phyloP scores from a whole-genome alignment of 2,329 filamentous ascomycete species.

The Cytospora piceicola region DNA sequence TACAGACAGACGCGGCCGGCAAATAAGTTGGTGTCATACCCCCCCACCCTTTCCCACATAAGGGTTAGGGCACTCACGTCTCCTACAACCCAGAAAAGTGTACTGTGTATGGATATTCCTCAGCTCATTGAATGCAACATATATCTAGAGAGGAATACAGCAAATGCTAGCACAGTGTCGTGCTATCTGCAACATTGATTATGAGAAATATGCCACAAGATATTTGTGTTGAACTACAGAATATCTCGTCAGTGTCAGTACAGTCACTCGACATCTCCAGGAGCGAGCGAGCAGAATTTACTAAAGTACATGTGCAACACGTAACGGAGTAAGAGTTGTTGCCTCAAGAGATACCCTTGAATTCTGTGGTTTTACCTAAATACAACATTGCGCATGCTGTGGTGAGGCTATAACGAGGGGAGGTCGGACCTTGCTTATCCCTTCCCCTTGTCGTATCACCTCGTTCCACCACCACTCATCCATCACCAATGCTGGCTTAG shows the following conservation, averaged over 20 bases:
- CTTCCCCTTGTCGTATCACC: not conserved
- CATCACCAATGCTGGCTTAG: conserved; percentile 15
- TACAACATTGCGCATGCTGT: conserved; percentile 21
- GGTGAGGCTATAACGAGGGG: conserved; percentile 14
- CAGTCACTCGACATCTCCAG: not conserved
- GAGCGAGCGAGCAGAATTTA: too few relatives aligned
- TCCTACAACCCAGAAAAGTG: not conserved
- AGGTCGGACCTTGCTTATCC: conserved; percentile 2
- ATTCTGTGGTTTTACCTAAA: conserved; percentile 28
- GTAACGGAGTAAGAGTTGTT: not conserved
- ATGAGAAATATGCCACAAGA: not conserved
- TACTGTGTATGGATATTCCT: too few relatives aligned
- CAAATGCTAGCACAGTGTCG: not conserved
- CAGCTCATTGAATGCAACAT: too few relatives aligned
- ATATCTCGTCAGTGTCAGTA: not conserved
- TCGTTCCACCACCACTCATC: conserved; percentile 1
- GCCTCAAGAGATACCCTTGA: conserved; percentile 27
- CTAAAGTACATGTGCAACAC: too few relatives aligned
- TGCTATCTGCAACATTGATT: not conserved
- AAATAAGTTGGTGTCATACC: not conserved
- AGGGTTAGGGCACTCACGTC: not conserved
- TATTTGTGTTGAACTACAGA: not conserved
- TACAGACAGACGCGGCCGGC: not conserved
- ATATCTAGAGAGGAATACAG: not conserved
- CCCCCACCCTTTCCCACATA: not conserved